Percentiles rank a stretch among this genome's conserved stretches.
These are phyloP conservation scores for Elongisporangium anandrum DNA, from an alignment of 352 stramenopile species.

Conservation along the genomic window DNA sequence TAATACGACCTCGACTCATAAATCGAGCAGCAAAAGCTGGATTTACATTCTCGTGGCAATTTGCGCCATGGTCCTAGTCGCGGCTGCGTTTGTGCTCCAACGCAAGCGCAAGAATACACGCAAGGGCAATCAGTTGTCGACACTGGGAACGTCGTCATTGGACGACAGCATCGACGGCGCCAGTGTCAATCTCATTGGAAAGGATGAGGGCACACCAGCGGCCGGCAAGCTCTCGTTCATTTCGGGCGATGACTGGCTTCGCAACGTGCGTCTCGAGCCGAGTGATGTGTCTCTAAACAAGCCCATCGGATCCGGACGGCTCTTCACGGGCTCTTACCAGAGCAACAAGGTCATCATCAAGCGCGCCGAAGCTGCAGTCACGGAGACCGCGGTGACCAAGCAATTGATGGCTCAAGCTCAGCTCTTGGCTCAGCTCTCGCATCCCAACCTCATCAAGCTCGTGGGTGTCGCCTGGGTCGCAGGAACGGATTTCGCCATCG, in stretches of 20 bases:
- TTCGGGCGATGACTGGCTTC: conserved; percentile 62
- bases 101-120: conserved; percentile 22
- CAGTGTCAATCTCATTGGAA: conserved; percentile 42
- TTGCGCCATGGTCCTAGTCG: conserved; percentile 27
- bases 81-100: conserved; percentile 30
- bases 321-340: conserved; percentile 61
- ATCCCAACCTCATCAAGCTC: conserved; percentile 63
- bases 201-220: conserved; percentile 24
- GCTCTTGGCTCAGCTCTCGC: conserved; percentile 39
- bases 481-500: conserved; percentile 70
- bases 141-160: neutral
- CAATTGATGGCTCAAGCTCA: conserved; percentile 53
- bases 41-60: conserved; percentile 41
- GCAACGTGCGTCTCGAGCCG: conserved; percentile 43
- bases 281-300: conserved; percentile 55
- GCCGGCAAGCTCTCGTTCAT: conserved; percentile 30
- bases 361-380: conserved; percentile 63
- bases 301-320: conserved; percentile 33
- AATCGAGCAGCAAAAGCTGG: neutral
- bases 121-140: neutral
- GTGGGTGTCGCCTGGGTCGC: conserved; percentile 67
- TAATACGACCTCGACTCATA: neutral
- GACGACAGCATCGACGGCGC: conserved; percentile 14
- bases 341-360: conserved; percentile 62
- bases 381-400: conserved; percentile 51